phyloP scores from a whole-genome alignment of 164 flowering plant genomes.

The Warburgia ugandensis region DNA sequence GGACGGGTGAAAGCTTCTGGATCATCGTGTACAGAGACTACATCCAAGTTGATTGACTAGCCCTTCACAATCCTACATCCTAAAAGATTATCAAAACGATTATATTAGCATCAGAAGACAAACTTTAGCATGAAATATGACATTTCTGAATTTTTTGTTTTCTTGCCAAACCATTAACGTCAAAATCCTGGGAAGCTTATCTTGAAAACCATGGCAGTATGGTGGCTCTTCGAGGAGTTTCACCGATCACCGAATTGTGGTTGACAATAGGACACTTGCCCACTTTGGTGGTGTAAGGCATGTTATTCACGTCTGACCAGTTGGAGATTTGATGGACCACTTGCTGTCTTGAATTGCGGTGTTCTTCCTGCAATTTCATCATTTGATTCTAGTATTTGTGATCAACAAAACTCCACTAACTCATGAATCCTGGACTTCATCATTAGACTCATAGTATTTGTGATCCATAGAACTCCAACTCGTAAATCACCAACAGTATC shows the following conservation, averaged over 20 bases:
- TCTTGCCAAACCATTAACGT: constrained; percentile 65
- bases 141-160: no score
- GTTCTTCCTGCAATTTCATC: constrained; percentile 44
- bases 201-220: constrained; percentile 64
- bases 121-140: no score
- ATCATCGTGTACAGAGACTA: constrained; percentile 60
- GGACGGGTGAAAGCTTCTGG: constrained; percentile 42
- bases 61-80: constrained; percentile 56
- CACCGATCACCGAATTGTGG: constrained; percentile 46
- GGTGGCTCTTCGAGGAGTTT: constrained; percentile 59
- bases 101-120: background rate
- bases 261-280: constrained; percentile 13
- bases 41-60: constrained; percentile 63
- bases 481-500: no score
- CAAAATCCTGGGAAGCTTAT: constrained; percentile 61
- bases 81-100: no score
- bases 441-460: background rate
- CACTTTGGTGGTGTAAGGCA: constrained; percentile 64
- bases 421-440: no score
- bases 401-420: no score
- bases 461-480: no score
- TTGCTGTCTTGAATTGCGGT: constrained; percentile 30
- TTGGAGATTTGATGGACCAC: constrained; percentile 29
- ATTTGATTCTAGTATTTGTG: constrained; percentile 7
- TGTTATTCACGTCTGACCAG: constrained; percentile 52